Evolutionary conservation across 345 rosid species (phyloP).

Genomic region (Brassica cretica): DNA sequence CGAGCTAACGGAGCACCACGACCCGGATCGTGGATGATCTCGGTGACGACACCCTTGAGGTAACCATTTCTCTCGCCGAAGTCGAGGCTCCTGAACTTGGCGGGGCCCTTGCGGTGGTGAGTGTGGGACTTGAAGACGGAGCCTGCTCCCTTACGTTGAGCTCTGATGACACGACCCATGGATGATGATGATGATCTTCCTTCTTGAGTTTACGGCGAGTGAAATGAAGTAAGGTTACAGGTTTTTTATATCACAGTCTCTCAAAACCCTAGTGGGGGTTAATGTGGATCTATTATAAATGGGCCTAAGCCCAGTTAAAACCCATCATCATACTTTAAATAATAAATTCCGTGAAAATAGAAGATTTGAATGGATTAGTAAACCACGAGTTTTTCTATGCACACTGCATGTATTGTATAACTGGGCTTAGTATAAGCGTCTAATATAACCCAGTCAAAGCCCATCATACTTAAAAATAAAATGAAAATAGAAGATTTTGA

Average conservation of each 20-base stretch:
- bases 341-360: background rate
- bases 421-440: background rate
- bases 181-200: background rate
- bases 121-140: conserved; percentile 78
- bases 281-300: background rate
- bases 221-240: background rate
- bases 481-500: conserved; percentile 12
- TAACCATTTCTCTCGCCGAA: conserved; percentile 74
- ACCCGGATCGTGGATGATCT: conserved; percentile 70
- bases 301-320: conserved; percentile 12
- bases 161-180: conserved; percentile 75
- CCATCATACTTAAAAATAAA: background rate
- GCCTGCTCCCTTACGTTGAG: conserved; percentile 74
- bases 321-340: background rate
- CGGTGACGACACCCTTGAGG: conserved; percentile 63
- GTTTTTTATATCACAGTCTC: background rate
- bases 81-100: conserved; percentile 67
- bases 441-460: background rate
- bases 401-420: background rate
- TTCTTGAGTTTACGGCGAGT: conserved; percentile 26
- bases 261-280: conserved; percentile 33
- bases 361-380: background rate
- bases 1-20: conserved; percentile 74
- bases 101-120: conserved; percentile 79
- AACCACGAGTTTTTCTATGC: background rate